Percentiles rank a stretch among this genome's conserved stretches.
phyloP scores from a whole-genome alignment of 176 grass and related monocot species.

The Ampelocalamus luodianensis region DNA sequence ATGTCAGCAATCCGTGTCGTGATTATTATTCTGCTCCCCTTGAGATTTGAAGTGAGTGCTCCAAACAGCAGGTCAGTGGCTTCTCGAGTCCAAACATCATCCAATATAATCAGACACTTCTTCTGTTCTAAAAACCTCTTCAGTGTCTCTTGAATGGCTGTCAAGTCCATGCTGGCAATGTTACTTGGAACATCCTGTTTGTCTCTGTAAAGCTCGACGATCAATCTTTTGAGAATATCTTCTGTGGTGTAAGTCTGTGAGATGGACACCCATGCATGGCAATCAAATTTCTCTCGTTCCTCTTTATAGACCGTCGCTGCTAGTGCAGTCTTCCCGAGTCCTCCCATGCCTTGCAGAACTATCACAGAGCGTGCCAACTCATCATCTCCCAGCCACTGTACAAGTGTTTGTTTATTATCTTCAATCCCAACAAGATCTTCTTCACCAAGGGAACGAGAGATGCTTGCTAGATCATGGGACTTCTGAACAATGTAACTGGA shows the following conservation, averaged over 20 bases:
- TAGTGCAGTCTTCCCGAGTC: not conserved
- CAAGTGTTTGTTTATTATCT: not conserved
- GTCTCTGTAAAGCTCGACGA: not conserved
- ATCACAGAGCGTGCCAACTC: not conserved
- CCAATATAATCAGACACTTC: not conserved
- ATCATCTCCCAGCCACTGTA: not conserved
- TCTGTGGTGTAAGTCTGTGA: not conserved
- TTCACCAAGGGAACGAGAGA: not conserved
- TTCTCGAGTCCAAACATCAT: slow-evolving; percentile 2
- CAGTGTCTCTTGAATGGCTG: not conserved
- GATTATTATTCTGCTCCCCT: not conserved
- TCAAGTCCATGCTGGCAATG: not conserved
- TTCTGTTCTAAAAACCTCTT: not conserved
- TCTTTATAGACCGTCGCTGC: not conserved
- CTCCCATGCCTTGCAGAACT: slow-evolving; percentile 12
- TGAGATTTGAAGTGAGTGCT: not conserved
- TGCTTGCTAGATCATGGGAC: not conserved
- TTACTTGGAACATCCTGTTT: not conserved
- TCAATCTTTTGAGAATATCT: not conserved
- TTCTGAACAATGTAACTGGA: not conserved
- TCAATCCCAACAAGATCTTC: slow-evolving; percentile 5
- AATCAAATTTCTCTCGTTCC: not conserved
- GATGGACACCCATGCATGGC: not conserved
- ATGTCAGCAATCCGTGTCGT: not conserved
- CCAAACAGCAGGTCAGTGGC: not conserved